Conservation (phyloP, 129 eudicot genomes). For the Lonicera japonica region DNA sequence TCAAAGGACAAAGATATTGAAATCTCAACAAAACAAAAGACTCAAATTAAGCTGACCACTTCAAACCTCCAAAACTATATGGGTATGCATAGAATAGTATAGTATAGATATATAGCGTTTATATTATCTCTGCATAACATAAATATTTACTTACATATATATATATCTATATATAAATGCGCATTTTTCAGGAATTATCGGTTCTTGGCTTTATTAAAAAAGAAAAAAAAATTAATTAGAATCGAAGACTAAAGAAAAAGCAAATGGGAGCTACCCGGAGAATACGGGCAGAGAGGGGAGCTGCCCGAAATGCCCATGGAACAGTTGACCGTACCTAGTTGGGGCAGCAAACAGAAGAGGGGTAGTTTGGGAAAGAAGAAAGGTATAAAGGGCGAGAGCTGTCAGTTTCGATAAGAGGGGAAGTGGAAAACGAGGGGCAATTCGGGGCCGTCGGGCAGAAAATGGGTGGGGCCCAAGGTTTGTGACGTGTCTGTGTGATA, state of each 20-base stretch:
- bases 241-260: constrained; percentile 55
- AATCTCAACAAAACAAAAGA: constrained; percentile 35
- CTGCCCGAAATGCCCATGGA: constrained; percentile 8
- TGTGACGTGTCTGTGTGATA: background rate
- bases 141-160: background rate
- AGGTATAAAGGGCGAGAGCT: constrained; percentile 9
- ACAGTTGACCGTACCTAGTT: no score
- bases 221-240: no score
- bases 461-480: background rate
- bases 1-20: constrained; percentile 15
- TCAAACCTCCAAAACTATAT: constrained; percentile 22
- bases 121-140: background rate
- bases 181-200: constrained; percentile 23
- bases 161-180: background rate
- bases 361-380: constrained; percentile 12
- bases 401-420: constrained; percentile 16
- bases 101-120: no score
- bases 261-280: constrained; percentile 52
- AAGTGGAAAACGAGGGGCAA: constrained; percentile 14
- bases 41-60: constrained; percentile 49
- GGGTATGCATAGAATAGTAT: background rate
- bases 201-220: constrained; percentile 24
- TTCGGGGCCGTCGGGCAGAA: background rate
- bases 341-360: constrained; percentile 6
- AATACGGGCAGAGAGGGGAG: constrained; percentile 44